Conservation (phyloP, 2,329 filamentous ascomycete species). For the Geosmithia flava region DNA sequence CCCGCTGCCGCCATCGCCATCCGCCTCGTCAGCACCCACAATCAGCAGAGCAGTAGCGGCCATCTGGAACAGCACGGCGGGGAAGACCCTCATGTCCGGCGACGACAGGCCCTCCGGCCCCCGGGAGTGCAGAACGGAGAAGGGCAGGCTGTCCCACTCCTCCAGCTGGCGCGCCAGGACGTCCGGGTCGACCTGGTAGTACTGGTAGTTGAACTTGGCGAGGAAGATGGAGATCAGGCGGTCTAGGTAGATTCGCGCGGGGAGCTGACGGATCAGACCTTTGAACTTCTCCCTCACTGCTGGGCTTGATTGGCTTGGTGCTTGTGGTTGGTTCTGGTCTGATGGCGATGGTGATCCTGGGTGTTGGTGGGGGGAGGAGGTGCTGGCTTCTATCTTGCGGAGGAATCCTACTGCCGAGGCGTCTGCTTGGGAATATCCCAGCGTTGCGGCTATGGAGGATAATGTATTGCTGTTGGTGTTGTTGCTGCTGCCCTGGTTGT, state of each 20-base stretch:
- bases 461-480: conserved; percentile 16
- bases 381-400: conserved; percentile 35
- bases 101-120: conserved; percentile 34
- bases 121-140: conserved; percentile 32
- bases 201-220: conserved; percentile 46
- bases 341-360: no score
- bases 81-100: conserved; percentile 41
- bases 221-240: conserved; percentile 43
- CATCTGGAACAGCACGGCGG: conserved; percentile 47
- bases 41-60: conserved; percentile 41
- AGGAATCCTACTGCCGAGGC: conserved; percentile 43
- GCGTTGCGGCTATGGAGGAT: conserved; percentile 30
- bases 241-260: conserved; percentile 39
- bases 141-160: conserved; percentile 42
- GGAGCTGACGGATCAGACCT: conserved; percentile 42
- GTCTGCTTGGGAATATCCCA: conserved; percentile 40
- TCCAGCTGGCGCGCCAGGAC: conserved; percentile 37
- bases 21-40: conserved; percentile 26
- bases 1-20: background rate
- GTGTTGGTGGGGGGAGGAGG: no score
- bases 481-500: background rate
- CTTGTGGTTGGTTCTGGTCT: conserved; percentile 4
- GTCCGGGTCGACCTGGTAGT: conserved; percentile 40
- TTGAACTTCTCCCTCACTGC: conserved; percentile 45
- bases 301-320: conserved; percentile 11